A percentile compares a stretch with the other conserved stretches of the same genome.
Conservation (phyloP, 352 stramenopile species). For the Phytopythium boreale region DNA sequence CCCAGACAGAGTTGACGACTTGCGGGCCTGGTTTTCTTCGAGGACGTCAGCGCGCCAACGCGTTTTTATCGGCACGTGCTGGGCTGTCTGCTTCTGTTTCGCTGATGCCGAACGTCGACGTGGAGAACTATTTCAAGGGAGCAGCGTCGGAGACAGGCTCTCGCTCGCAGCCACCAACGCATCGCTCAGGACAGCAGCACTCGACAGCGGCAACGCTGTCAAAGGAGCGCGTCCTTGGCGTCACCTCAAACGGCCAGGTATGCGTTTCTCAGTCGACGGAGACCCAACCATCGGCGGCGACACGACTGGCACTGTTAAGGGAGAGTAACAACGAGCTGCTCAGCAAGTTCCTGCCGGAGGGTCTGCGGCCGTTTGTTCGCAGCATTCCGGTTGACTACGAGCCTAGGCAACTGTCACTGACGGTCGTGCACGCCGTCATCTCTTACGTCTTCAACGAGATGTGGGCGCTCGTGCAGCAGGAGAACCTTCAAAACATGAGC, state of each 20-base stretch:
- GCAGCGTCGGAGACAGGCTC: not conserved
- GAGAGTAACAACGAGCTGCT: constrained; percentile 29
- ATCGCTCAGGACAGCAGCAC: not conserved
- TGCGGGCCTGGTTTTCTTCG: constrained; percentile 12
- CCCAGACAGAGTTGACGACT: constrained; percentile 34
- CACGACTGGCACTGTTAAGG: constrained; percentile 3
- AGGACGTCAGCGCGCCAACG: constrained; percentile 3
- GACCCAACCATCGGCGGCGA: not conserved
- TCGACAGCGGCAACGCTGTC: not conserved
- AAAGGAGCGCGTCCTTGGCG: not conserved
- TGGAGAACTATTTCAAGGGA: not conserved
- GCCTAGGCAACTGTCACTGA: constrained; percentile 33
- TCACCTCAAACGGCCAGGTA: not conserved
- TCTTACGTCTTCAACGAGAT: constrained; percentile 51
- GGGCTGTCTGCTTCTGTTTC: not conserved
- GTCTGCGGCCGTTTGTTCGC: constrained; percentile 25
- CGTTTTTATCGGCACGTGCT: not conserved
- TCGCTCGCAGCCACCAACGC: not conserved
- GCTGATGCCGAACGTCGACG: not conserved
- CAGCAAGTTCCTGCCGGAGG: constrained; percentile 27
- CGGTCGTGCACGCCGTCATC: constrained; percentile 33
- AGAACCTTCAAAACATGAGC: not conserved
- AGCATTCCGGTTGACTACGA: constrained; percentile 32
- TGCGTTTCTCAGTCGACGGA: not conserved
- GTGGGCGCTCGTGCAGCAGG: constrained; percentile 30